Conservation (phyloP, 2,329 filamentous ascomycete genomes). For the Trichoderma oligosporum region DNA sequence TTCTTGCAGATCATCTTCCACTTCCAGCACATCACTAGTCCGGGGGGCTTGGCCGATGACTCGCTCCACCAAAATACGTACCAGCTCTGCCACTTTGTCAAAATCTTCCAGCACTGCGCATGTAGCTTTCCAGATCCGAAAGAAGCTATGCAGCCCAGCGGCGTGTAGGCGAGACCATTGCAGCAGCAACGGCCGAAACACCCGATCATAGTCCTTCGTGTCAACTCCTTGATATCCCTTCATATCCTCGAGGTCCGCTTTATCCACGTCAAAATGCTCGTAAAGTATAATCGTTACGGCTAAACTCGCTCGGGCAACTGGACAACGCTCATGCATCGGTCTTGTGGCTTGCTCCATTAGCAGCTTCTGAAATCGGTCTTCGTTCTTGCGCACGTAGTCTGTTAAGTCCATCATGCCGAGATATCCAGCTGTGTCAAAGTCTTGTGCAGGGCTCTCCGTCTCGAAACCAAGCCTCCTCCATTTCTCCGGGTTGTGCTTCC, state of each 20-base stretch:
- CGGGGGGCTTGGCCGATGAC: constrained; percentile 79
- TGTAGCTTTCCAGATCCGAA: constrained; percentile 88
- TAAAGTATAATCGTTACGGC: constrained; percentile 85
- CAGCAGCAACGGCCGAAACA: constrained; percentile 82
- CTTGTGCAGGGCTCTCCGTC: constrained; percentile 77
- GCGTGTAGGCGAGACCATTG: constrained; percentile 93
- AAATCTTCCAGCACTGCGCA: constrained; percentile 83
- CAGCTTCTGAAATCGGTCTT: constrained; percentile 88
- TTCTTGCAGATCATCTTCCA: constrained; percentile 83
- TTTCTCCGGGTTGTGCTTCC: constrained; percentile 79
- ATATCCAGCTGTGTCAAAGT: constrained; percentile 84
- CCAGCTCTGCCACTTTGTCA: constrained; percentile 85
- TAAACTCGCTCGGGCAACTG: constrained; percentile 80
- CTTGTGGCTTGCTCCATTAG: constrained; percentile 82
- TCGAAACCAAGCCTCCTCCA: constrained; percentile 92
- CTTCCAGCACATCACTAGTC: constrained; percentile 77
- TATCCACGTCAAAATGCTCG: constrained; percentile 93
- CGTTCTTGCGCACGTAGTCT: constrained; percentile 87
- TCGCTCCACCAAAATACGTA: constrained; percentile 85
- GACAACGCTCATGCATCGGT: constrained; percentile 70
- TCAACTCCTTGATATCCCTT: constrained; percentile 73
- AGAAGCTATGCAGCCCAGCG: constrained; percentile 79
- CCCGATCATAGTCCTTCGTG: constrained; percentile 72
- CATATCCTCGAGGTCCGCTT: constrained; percentile 71
- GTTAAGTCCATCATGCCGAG: constrained; percentile 96